A percentile compares a stretch with the other conserved stretches of the same genome.
phyloP scores from a whole-genome alignment of 345 rosid species.

The Bruguiera gymnorhiza region DNA sequence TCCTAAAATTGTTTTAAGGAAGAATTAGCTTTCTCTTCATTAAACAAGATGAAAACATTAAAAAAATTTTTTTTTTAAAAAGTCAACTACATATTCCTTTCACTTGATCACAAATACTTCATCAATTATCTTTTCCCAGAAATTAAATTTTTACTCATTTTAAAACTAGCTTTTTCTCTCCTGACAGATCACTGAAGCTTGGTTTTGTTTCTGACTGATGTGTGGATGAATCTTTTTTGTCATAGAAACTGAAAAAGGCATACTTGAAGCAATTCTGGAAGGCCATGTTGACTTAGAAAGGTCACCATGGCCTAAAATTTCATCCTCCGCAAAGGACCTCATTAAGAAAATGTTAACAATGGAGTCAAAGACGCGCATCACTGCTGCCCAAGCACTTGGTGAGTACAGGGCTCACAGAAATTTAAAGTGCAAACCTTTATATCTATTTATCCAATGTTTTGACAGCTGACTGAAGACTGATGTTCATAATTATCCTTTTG shows the following conservation, averaged over 20 bases:
- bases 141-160: not conserved
- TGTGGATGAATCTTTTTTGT: not conserved
- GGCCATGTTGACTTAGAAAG: constrained; percentile 21
- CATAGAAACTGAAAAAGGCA: constrained; percentile 27
- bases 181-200: no score
- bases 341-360: constrained; percentile 25
- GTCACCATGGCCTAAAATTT: constrained; percentile 31
- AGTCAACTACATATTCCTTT: no score
- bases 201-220: not conserved
- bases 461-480: no score
- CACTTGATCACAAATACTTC: no score
- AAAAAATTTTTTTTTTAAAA: no score
- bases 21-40: no score
- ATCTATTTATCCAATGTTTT: not conserved
- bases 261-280: constrained; percentile 21
- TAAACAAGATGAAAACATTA: no score
- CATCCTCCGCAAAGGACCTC: constrained; percentile 28
- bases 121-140: not conserved
- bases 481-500: no score
- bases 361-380: constrained; percentile 26
- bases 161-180: no score
- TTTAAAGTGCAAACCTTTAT: not conserved
- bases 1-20: no score
- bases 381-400: constrained; percentile 31
- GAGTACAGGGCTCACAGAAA: not conserved